phyloP scores from a whole-genome alignment of 1,284 basidiomycete species.

The Rhodotorula sp. region DNA sequence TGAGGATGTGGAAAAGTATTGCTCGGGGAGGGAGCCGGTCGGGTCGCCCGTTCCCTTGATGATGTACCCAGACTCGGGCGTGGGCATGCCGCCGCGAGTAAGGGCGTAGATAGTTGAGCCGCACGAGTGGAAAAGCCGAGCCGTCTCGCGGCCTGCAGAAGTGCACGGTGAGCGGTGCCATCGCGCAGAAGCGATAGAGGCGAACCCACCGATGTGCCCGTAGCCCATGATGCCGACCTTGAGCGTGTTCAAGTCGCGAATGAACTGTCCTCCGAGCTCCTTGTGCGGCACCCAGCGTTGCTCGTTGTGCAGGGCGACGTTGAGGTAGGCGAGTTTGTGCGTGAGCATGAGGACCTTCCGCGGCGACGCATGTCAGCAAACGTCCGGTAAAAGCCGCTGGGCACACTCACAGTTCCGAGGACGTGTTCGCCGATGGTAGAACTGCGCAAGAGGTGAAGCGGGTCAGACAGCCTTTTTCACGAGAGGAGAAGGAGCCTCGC shows the following conservation, averaged over 20 bases:
- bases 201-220: constrained; percentile 26
- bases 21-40: constrained; percentile 12
- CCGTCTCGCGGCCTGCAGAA: constrained; percentile 20
- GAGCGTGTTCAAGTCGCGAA: constrained; percentile 20
- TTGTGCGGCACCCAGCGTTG: constrained; percentile 16
- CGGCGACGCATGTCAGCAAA: not conserved
- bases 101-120: constrained; percentile 24
- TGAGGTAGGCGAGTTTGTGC: constrained; percentile 17
- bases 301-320: constrained; percentile 10
- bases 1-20: constrained; percentile 22
- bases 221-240: constrained; percentile 34
- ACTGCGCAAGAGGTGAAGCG: not conserved
- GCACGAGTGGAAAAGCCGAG: constrained; percentile 18
- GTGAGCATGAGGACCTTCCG: constrained; percentile 14
- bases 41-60: constrained; percentile 44
- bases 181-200: not conserved
- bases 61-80: constrained; percentile 18
- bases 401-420: constrained; percentile 10
- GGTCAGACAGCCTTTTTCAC: no score
- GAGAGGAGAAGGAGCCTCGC: no score
- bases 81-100: constrained; percentile 17
- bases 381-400: not conserved
- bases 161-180: no score
- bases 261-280: constrained; percentile 26
- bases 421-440: constrained; percentile 33